phyloP scores from a whole-genome alignment of 805 yeast species.

The Lipomyces sp. region DNA sequence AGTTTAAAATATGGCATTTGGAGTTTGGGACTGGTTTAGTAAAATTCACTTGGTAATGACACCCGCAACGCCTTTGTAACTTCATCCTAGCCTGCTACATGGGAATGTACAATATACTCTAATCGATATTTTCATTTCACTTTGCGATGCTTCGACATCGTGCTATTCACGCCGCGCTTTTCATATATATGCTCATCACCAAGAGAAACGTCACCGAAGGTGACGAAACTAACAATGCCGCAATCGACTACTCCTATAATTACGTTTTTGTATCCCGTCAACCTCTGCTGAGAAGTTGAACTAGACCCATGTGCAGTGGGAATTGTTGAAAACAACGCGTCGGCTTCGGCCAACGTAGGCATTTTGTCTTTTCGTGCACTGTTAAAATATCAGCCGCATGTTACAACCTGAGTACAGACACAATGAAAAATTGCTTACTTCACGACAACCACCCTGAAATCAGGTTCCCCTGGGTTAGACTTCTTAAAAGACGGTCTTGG shows the following conservation, averaged over 20 bases:
- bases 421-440: conserved; percentile 43
- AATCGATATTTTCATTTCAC: not conserved
- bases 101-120: not conserved
- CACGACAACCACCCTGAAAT: conserved; percentile 69
- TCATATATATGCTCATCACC: conserved; percentile 35
- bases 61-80: not conserved
- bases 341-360: conserved; percentile 47
- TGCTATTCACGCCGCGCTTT: not conserved
- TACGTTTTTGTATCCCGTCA: conserved; percentile 61
- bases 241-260: conserved; percentile 74
- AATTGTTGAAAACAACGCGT: conserved; percentile 42
- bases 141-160: conserved; percentile 4
- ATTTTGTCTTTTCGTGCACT: conserved; percentile 43
- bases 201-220: conserved; percentile 43
- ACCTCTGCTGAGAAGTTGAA: conserved; percentile 41
- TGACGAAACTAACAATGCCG: conserved; percentile 71
- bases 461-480: conserved; percentile 67
- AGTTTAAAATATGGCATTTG: not conserved
- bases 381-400: not conserved
- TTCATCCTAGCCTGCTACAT: not conserved
- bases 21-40: not conserved
- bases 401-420: not conserved
- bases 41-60: not conserved
- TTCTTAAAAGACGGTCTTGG: conserved; percentile 73
- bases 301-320: conserved; percentile 32